Base-by-base conservation (phyloP, 2,329 filamentous ascomycete species). In the Didymella sp. region DNA sequence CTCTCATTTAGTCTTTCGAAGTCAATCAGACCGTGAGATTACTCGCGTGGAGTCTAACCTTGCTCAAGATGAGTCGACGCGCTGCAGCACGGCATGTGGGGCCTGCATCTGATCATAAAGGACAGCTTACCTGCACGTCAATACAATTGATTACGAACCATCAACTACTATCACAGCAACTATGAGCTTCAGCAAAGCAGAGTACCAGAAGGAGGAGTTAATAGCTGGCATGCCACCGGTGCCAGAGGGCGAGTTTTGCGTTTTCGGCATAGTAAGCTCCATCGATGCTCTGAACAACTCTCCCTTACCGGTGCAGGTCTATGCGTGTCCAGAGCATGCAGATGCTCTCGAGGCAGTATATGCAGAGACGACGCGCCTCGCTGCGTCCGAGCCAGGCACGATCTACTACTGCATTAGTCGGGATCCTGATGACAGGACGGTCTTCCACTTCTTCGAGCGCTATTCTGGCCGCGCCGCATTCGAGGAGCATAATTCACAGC, bases 221-320 rank as follows among this genome's bases (percentile, higher is more conserved):
- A 8, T n/a, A 2, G 35, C 15, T 25, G 47, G 15, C 1, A 56
- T 51, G 35, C 53, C 47, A 2, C 47, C 33, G 17, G 42, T 46
- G 33, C 53, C 53, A 37, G 53, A 56, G 13, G 53, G 53, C 28
- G 53, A 56, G 22, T 56, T 56, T 22, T 56, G 53, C 41, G 53
- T 56, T 2, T 56, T 51, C 24, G 53, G 53, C 53, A 56, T n/a
- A 30, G 53, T 56, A 51, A 9, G 47, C 25, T 25, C 25, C 28
- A 1, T 1, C 6, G 4, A 17, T 22, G 12, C 7, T 6, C 15
- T 21, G 7, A 19, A 22, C 7, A 0, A 19, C 2, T 21, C 3
- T 3, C 13, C 9, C 52, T 56, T 1, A 56, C n/a, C 17, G 28
- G 5, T 17, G 13, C 42, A 56, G 53, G 53, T 56, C 9, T 51